Conservation (phyloP, 2,329 filamentous ascomycete species). For the Colletotrichum truncatum region DNA sequence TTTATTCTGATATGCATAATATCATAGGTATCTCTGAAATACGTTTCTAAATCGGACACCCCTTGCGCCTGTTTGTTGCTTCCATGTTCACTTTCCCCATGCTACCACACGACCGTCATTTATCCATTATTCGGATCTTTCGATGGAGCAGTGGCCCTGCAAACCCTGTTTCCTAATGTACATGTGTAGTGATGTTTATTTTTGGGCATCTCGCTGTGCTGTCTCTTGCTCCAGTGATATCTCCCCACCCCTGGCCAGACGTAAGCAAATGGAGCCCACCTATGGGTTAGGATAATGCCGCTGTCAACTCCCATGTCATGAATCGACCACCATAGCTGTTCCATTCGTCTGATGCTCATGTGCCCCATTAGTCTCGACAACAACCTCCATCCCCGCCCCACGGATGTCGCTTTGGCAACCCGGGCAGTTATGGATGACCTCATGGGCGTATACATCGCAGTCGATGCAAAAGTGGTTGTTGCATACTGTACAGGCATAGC, state of each 20-base stretch:
- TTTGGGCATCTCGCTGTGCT: no score
- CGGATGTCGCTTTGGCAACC: conserved; percentile 75
- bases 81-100: no score
- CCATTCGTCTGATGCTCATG: conserved; percentile 43
- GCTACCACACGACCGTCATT: no score
- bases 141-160: no score
- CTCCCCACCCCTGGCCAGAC: no score
- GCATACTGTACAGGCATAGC: conserved; percentile 92
- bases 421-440: conserved; percentile 94
- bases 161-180: no score
- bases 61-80: neutral
- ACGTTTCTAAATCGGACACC: neutral
- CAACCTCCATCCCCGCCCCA: conserved; percentile 32
- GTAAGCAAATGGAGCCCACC: no score
- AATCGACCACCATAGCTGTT: conserved; percentile 54
- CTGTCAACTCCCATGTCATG: conserved; percentile 13
- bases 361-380: conserved; percentile 40
- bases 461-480: conserved; percentile 95
- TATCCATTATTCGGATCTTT: no score
- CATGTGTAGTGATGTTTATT: no score
- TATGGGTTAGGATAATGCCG: neutral
- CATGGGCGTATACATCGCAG: conserved; percentile 94
- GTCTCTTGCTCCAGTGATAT: no score
- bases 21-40: neutral
- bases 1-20: neutral